Base-by-base conservation (phyloP, 805 yeast species). In the Teunomyces gatunensis region DNA sequence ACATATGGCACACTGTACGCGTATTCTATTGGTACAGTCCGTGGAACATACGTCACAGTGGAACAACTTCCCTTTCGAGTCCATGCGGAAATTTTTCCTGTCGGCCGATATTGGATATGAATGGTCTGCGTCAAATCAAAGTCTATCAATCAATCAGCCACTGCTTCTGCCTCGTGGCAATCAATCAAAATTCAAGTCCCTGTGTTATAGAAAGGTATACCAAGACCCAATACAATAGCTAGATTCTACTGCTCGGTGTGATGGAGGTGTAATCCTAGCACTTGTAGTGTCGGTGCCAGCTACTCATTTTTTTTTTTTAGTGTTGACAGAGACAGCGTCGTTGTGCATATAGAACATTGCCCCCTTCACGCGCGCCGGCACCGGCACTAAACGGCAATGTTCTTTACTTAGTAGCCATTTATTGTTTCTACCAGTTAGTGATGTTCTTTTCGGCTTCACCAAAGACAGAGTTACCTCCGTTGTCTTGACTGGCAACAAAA, bases 11-110 rank as follows among this genome's bases (percentile, higher is more conserved):
- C 99, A 94, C 44, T 87, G 77, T 42, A 94, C 84, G 52, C 98
- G 78, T 41, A 94, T 94, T 55, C 97, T 73, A 59, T 91, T 84
- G 1, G 98, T 91, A 63, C 97, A 88, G 65, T 94, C 99, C 1
- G 96, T 78, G n/a, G 96, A 85, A 63, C 99, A 94, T 10, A 89
- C 89, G 68, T 94, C 99, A 69, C 99, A 94, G 63, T 89, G 96
- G 64, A 80, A 89, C 59, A 71, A 61, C 48, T 67, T 60, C 47
- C 67, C 65, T 50, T 71, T 71, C 36, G 57, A 47, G 43, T 72
- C 77, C 76, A 73, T 72, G 34, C 29, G 40, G 40, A 15, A 21
- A 37, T 37, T 37, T 23, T 37, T 37, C 40, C 29, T 37, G 40
- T 37, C 40, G 23, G 40, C 40, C 29, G 40, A 27, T 21, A 15